Evolutionary conservation across 179 eudicot species (phyloP), one percentile per base, ranked within the genome.

Genomic region (Silene coronaria): DNA sequence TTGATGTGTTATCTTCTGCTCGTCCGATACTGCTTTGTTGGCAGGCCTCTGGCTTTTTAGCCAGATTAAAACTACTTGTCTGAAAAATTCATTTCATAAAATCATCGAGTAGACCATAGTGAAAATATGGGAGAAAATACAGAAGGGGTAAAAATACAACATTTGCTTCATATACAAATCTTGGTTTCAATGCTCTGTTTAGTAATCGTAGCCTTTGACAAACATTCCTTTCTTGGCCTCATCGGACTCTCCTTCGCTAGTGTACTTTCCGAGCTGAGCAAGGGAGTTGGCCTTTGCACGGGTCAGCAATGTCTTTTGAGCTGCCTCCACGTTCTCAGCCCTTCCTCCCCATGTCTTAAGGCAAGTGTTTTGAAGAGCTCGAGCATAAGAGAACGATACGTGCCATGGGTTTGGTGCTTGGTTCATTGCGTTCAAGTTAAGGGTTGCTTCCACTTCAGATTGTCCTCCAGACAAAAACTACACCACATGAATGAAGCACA

Each of bases 361-460:
- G 85, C 87, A 87, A 42, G 88, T 78, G 87, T 86, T 88, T 22
- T 86, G 89, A n/a, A 84, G 84, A 58, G 91, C 91, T 67, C 88
- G 78, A 13, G 89, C 91, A 62, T 88, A 88, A 13, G 91, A 88
- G 62, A 88, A 88, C 11, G 89, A 86, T 19, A 88, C 91, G 45
- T 88, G 91, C 88, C 91, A 88, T 67, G 88, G 89, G 86, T 88
- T 88, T 19, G 91, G 87, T 58, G 72, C 68, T 79, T 88, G 91
- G 83, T 88, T 88, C 89, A 88, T 88, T 12, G 91, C 89, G 59
- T 88, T 88, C 81, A 88, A 82, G 84, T 88, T 88, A 2, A 80
- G 82, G 42, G 88, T 88, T 28, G 91, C 89, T 76, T 88, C 89
- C 60, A 84, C 81, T 74, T 86, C 91, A 45, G 89, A 86, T 78